Conservation (phyloP, 83 land plant genomes). For the Diphasiastrum complanatum region DNA sequence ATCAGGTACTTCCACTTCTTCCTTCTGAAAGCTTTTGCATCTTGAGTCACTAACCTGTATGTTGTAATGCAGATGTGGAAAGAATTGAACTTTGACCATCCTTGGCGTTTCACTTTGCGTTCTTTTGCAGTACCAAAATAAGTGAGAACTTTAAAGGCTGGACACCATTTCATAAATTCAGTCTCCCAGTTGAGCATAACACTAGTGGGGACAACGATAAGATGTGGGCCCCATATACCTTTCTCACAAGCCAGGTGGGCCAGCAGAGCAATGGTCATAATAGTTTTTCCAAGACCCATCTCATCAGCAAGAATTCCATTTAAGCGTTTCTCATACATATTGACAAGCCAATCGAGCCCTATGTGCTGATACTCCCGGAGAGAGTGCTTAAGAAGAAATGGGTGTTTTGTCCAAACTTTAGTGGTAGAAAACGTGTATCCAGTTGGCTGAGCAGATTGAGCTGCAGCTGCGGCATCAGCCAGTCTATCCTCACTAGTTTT, state of each 20-base stretch:
- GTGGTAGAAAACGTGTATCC: constrained; percentile 97
- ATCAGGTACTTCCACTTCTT: constrained; percentile 99
- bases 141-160: constrained; percentile 93
- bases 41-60: constrained; percentile 93
- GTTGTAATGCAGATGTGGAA: constrained; percentile 98
- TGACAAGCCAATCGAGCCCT: constrained; percentile 98
- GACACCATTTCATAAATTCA: constrained; percentile 98
- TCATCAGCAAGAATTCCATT: constrained; percentile 99
- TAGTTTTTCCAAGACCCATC: constrained; percentile 99
- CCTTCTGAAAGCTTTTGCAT: constrained; percentile 93
- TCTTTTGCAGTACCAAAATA: constrained; percentile 99
- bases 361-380: constrained; percentile 99
- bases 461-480: constrained; percentile 98
- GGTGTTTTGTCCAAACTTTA: constrained; percentile 88
- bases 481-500: constrained; percentile 55
- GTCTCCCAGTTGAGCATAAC: constrained; percentile 99
- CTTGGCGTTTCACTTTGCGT: constrained; percentile 82
- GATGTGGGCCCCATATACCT: constrained; percentile 99
- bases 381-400: constrained; percentile 86
- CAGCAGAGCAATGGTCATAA: constrained; percentile 95
- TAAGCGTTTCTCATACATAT: constrained; percentile 95
- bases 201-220: constrained; percentile 98
- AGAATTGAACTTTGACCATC: constrained; percentile 88
- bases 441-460: constrained; percentile 94
- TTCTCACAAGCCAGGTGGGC: constrained; percentile 98